Evolutionary conservation across 75 land plant species (phyloP).

Genomic region (Picea sitchensis): DNA sequence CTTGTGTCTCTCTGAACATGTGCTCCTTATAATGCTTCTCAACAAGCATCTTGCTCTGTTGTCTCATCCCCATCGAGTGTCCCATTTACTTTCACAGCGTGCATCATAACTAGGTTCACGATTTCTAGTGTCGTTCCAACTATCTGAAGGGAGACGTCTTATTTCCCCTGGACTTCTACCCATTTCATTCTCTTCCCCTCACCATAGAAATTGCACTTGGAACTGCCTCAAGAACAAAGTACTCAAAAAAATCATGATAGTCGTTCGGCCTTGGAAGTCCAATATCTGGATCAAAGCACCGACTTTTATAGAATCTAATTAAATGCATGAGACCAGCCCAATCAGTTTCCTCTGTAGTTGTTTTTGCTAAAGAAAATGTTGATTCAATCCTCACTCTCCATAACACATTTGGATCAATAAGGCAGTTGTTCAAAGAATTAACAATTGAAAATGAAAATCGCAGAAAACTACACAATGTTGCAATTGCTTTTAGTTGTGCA

Average conservation of each 20-base stretch:
- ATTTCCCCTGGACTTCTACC: no score
- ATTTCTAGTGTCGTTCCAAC: no score
- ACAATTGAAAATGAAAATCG: constrained; percentile 63
- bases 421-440: constrained; percentile 78
- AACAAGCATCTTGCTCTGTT: no score
- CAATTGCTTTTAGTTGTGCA: constrained; percentile 90
- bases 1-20: no score
- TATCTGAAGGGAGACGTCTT: no score
- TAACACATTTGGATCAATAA: constrained; percentile 85
- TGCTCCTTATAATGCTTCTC: no score
- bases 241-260: constrained; percentile 86
- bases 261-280: constrained; percentile 95
- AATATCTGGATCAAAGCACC: constrained; percentile 76
- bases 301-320: constrained; percentile 71
- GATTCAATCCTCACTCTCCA: constrained; percentile 94
- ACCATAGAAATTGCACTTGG: not conserved
- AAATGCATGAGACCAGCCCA: constrained; percentile 71
- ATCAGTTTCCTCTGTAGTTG: constrained; percentile 84
- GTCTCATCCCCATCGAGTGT: no score
- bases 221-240: constrained; percentile 97
- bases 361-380: constrained; percentile 85
- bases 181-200: no score
- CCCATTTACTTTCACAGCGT: no score
- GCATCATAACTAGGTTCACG: no score
- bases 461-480: constrained; percentile 49